Base-by-base conservation (phyloP, 2,329 filamentous ascomycete species). In the Aspergillus viridinutans region DNA sequence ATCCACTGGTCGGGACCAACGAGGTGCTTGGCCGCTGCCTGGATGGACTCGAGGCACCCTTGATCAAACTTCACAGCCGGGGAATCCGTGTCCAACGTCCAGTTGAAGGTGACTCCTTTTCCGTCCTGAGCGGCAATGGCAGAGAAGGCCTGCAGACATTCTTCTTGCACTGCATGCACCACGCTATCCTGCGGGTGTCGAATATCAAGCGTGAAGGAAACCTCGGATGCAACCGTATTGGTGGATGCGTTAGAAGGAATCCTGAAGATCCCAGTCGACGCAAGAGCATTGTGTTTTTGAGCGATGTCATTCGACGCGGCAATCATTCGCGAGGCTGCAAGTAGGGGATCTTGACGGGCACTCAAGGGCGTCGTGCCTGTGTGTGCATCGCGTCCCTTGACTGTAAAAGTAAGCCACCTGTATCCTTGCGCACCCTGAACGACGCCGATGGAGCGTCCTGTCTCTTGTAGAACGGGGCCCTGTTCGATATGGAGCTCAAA, bases 401-500 rank as follows among this genome's bases (percentile, higher is more conserved):
- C 80, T 1, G 80, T 82, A 32, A 90, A 69, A 0, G 81, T 87
- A 66, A 84, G 82, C 88, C 88, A 90, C 58, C 83, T 81, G 68
- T 89, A 90, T 4, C 84, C 85, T 67, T 90, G 87, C 0, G 86
- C 86, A 2, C 87, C 87, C 26, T 80, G 80, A 0, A 90, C 88
- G 2, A 88, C 78, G 7, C 86, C 85, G 55, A 91, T 81, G 54
- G 85, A 85, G 56, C 83, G 78, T 14, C 78, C 72, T 14, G 80
- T 77, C 25, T 80, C 79, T 64, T 90, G 86, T 0, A 92, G 79
- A 14, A 90, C 83, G 0, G 88, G 87, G 0, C 88, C 88, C 69
- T 93, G 90, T 68, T 92, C 90, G 49, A 92, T 92, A 67, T 92
- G 90, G 3, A 92, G 78, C 69, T 92, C 89, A 65, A 92, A 92